These are phyloP conservation scores for Colletotrichum somersetense DNA, from an alignment of 2,329 filamentous ascomycete genomes.

Conservation along the genomic window DNA sequence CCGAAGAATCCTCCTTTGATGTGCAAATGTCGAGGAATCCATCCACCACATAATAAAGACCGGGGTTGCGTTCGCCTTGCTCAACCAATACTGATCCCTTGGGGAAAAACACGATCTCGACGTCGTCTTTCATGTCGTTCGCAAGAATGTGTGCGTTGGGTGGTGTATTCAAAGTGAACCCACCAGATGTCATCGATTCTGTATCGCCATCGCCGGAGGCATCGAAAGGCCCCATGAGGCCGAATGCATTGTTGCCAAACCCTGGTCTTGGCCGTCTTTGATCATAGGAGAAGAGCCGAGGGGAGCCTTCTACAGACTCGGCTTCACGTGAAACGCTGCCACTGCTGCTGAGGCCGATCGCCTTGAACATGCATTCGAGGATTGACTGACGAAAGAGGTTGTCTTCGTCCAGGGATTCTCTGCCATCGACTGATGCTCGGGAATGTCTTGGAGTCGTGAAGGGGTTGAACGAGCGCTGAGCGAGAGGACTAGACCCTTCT, in stretches of 20 bases:
- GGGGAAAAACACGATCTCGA: conserved; percentile 98
- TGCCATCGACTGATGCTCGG: conserved; percentile 71
- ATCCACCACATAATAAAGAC: conserved; percentile 96
- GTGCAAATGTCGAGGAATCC: conserved; percentile 95
- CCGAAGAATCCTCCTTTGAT: conserved; percentile 71
- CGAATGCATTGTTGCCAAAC: conserved; percentile 85
- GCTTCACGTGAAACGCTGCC: conserved; percentile 74
- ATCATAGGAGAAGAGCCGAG: conserved; percentile 86
- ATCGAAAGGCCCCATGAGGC: conserved; percentile 89
- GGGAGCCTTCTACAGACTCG: conserved; percentile 87
- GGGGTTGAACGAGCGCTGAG: conserved; percentile 66
- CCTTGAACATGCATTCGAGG: conserved; percentile 94
- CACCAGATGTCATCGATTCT: conserved; percentile 84
- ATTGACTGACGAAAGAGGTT: conserved; percentile 90
- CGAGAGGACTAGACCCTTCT: conserved; percentile 60
- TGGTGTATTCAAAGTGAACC: conserved; percentile 70
- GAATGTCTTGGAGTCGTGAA: conserved; percentile 66
- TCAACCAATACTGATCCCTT: conserved; percentile 95
- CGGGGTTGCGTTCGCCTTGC: conserved; percentile 96
- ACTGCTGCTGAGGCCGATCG: conserved; percentile 82
- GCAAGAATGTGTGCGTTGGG: conserved; percentile 75
- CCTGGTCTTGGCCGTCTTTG: conserved; percentile 82
- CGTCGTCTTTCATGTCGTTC: conserved; percentile 88
- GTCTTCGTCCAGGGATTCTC: conserved; percentile 90
- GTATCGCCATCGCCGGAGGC: conserved; percentile 83